Conservation (phyloP, 73 alveolate species). For the Tetrahymena thermophila region DNA sequence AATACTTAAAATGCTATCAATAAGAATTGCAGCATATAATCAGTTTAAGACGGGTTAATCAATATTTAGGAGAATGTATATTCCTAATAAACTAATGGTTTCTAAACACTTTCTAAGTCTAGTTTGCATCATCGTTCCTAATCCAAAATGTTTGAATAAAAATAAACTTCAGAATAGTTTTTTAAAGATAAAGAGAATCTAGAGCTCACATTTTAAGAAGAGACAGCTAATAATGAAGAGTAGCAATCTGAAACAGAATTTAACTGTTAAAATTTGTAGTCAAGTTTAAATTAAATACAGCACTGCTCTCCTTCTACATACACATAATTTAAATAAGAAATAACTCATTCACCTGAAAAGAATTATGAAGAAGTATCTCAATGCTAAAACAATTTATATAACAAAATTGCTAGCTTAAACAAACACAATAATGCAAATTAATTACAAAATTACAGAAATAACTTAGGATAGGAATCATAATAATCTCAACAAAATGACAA, state of each 20-base stretch:
- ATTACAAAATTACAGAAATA: no score
- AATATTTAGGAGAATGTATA: background rate
- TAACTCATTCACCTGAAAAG: background rate
- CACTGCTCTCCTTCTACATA: background rate
- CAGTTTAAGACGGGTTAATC: background rate
- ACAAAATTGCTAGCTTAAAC: background rate
- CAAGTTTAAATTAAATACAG: background rate
- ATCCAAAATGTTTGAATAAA: background rate
- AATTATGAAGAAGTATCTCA: background rate
- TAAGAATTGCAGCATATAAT: background rate
- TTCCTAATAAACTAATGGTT: background rate
- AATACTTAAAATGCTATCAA: background rate
- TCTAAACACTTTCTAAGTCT: background rate
- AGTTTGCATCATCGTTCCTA: background rate
- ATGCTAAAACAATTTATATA: background rate
- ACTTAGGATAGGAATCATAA: background rate
- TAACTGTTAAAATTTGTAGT: background rate
- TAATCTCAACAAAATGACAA: background rate
- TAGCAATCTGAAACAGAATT: background rate
- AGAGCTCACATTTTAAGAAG: background rate
- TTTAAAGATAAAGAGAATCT: background rate
- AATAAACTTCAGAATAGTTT: background rate
- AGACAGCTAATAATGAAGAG: background rate
- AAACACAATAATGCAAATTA: background rate
- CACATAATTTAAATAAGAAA: background rate